Evolutionary conservation across 1,139 yeast genomes (phyloP).

Genomic region (Candida tropicalis): DNA sequence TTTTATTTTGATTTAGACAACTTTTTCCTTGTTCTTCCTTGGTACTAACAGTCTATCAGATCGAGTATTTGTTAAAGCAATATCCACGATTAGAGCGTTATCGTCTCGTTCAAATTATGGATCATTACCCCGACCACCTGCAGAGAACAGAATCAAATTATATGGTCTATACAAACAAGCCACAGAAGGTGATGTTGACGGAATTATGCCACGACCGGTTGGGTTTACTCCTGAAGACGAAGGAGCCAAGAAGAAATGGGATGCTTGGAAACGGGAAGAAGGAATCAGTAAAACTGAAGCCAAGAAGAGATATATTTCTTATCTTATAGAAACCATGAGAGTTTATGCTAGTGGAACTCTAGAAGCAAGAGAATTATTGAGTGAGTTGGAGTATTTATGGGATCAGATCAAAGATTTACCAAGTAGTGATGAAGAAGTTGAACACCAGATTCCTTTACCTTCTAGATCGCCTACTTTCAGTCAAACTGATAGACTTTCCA

Average conservation of each 20-base stretch:
- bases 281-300: conserved; percentile 77
- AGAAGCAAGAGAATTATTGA: conserved; percentile 66
- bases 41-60: conserved; percentile 37
- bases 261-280: conserved; percentile 79
- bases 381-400: conserved; percentile 73
- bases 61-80: conserved; percentile 79
- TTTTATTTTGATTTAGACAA: not conserved
- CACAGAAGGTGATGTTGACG: conserved; percentile 80
- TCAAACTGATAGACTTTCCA: conserved; percentile 41
- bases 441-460: conserved; percentile 31
- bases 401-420: conserved; percentile 67
- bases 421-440: conserved; percentile 28
- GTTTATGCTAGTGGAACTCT: conserved; percentile 67
- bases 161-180: conserved; percentile 89
- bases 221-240: conserved; percentile 65
- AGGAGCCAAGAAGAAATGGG: conserved; percentile 77
- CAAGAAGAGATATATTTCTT: conserved; percentile 67
- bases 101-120: conserved; percentile 70
- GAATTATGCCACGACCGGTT: conserved; percentile 64
- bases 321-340: conserved; percentile 72
- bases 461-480: conserved; percentile 43
- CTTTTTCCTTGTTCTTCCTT: not conserved
- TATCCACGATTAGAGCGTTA: conserved; percentile 73
- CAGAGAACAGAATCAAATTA: conserved; percentile 65
- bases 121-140: conserved; percentile 80